These are phyloP conservation scores for Suillus bovinus DNA, from an alignment of 768 basidiomycete genomes.

Conservation along the genomic window DNA sequence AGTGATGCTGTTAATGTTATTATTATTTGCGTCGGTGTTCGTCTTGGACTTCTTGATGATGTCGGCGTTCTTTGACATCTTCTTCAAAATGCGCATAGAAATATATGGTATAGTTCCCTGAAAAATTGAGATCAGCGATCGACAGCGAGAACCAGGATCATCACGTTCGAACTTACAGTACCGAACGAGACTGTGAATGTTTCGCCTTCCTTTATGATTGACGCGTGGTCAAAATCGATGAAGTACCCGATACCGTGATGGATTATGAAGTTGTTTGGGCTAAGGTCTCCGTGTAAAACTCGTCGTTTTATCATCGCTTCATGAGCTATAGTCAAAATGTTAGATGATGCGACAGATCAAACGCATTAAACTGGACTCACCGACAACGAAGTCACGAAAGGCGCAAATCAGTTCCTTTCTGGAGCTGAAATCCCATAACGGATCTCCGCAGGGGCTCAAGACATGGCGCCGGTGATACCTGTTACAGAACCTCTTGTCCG, in stretches of 20 bases:
- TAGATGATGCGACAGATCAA: not conserved
- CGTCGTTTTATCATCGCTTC: not conserved
- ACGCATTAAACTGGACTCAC: not conserved
- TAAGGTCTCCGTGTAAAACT: not conserved
- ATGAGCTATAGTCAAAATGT: not conserved
- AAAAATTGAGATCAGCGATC: not conserved
- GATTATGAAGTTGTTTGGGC: not conserved
- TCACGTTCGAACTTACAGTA: not conserved
- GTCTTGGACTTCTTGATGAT: not conserved
- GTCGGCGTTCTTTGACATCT: not conserved
- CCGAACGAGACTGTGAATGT: not conserved
- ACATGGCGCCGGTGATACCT: not conserved
- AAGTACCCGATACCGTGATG: not conserved
- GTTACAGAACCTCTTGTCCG: not conserved
- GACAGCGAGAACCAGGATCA: not conserved
- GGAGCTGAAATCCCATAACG: not conserved
- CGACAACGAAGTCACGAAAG: conserved; percentile 6
- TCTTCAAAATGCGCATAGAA: not conserved
- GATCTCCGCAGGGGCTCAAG: not conserved
- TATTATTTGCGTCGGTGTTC: not conserved
- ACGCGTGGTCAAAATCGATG: not conserved
- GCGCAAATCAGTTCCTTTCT: conserved; percentile 9
- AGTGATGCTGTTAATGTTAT: not conserved
- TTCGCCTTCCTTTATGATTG: not conserved
- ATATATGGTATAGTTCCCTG: not conserved